Conservation (phyloP, 1,139 yeast genomes). For the Wickerhamomyces sp. region DNA sequence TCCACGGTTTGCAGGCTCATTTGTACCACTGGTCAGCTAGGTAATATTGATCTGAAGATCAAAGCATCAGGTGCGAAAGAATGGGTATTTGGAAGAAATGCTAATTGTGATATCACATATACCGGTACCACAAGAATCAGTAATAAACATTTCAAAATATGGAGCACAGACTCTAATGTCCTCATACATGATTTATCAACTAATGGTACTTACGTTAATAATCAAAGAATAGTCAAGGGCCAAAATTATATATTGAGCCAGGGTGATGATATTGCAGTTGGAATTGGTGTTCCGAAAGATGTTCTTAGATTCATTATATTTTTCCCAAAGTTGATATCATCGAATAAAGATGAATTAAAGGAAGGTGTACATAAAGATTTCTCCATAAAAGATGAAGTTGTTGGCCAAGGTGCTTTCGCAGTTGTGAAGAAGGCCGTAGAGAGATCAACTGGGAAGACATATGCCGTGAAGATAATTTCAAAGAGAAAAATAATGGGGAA, state of each 20-base stretch:
- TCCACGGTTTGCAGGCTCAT: slow-evolving; percentile 50
- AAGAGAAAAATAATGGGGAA: slow-evolving; percentile 78
- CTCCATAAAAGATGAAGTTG: slow-evolving; percentile 74
- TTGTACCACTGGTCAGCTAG: slow-evolving; percentile 63
- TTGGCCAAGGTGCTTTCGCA: slow-evolving; percentile 97
- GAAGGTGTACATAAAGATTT: slow-evolving; percentile 65
- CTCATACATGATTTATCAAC: slow-evolving; percentile 74
- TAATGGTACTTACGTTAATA: slow-evolving; percentile 87
- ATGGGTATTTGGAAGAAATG: slow-evolving; percentile 80
- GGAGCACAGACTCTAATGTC: slow-evolving; percentile 51
- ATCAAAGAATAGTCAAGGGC: slow-evolving; percentile 67
- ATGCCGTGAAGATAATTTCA: slow-evolving; percentile 86
- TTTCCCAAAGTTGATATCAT: slow-evolving; percentile 16
- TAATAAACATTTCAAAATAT: slow-evolving; percentile 70
- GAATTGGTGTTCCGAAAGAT: slow-evolving; percentile 80
- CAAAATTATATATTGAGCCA: slow-evolving; percentile 79
- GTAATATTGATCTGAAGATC: slow-evolving; percentile 39
- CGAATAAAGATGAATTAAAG: slow-evolving; percentile 7
- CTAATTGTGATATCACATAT: slow-evolving; percentile 56
- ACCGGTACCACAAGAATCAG: slow-evolving; percentile 68
- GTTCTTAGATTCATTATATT: slow-evolving; percentile 71
- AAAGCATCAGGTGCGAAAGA: slow-evolving; percentile 35
- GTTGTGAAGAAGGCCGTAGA: slow-evolving; percentile 89
- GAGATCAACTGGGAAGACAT: slow-evolving; percentile 75
- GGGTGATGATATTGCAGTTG: slow-evolving; percentile 90